Base-by-base conservation (phyloP, 2,329 filamentous ascomycete species). In the Aspergillus tanneri region DNA sequence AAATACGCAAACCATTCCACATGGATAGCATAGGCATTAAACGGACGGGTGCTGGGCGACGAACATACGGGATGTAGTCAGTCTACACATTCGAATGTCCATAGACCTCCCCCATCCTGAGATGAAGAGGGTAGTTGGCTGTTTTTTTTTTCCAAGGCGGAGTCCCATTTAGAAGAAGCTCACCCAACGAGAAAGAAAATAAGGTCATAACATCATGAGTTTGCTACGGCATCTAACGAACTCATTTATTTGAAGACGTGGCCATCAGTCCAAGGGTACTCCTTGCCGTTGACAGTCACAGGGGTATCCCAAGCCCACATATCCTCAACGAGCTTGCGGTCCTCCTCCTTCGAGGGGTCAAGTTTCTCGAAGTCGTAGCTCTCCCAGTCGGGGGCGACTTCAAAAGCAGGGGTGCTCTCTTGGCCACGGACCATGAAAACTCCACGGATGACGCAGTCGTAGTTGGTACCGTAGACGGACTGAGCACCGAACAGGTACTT, bases 341-440 rank as follows among this genome's bases (percentile, higher is more conserved):
- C 89, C 74, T 91, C 90, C 46, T 81, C 72, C 72, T 89, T 96
- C 72, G 75, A 83, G 71, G 84, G 86, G 81, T 99, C 92, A 66
- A 99, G 90, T 87, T 96, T 97, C 73, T 78, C 87, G 85, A 97
- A 97, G 64, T 82, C 75, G 83, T 97, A 99, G 79, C 87, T 92
- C 84, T 99, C 93, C 74, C 82, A 90, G 78, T 99, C 93, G 66
- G 93, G 93, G 69, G 92, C 93, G 66, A 99, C 93, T 64, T 97
- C 89, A 73, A 99, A 96, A 65, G 90, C 93, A 54, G 89, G 87
- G 44, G 80, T 64, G 72, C 81, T 83, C 21, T 99, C 89, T 72
- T 97, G 85, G 62, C 93, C 93, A 69, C 93, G 92, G 79, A 96
- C 82, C 72, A 99, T 77, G 77, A 96, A 97, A 58, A 89, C 93